Evolutionary conservation across 2,329 filamentous ascomycete species (phyloP), one percentile per base, ranked within the genome.

Genomic region (Beauveria australis): DNA sequence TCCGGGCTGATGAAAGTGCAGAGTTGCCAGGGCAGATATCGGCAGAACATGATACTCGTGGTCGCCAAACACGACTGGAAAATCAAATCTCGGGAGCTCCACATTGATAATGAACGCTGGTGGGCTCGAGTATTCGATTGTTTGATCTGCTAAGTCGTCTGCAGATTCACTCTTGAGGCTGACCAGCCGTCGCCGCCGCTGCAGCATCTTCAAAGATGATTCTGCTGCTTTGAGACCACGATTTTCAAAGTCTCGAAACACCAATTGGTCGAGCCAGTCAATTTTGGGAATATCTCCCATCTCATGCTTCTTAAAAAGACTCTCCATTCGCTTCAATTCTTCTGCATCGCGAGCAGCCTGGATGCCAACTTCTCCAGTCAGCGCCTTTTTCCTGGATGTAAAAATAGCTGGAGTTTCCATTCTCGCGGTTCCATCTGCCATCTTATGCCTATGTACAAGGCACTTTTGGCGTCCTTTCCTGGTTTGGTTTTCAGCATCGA

Each of bases 401-500:
- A 82, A 79, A 2, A 90, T 86, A 1, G 74, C 73, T 0, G 92
- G 92, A 0, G 94, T 99, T 1, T 82, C 85, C 0, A 91, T 88
- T 60, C 86, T 85, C 26, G 91, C 88, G 63, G 90, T 86, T 12
- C 93, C 93, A 74, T 99, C 94, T 2, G 93, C 94, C 59, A 85
- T 83, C 70, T 87, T 89, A 70, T 92, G 84, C 59, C 92, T 83
- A 76, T 97, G 88, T 2, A 99, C 75, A 49, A 88, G 81, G 73
- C 94, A 97, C 73, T 96, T 96, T 71, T 97, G 93, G 19, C 92
- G 83, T 8, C 94, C 94, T 71, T 94, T 97, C 67, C 92, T 88
- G 53, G 97, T 76, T 65, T 94, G 94, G 62, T 93, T 94, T 66
- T 97, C 91, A 58, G 87, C 84, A 70, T 97, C 94, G 68, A 97